Conservation (phyloP, 2,329 filamentous ascomycete species). For the Aspergillus tamarii region DNA sequence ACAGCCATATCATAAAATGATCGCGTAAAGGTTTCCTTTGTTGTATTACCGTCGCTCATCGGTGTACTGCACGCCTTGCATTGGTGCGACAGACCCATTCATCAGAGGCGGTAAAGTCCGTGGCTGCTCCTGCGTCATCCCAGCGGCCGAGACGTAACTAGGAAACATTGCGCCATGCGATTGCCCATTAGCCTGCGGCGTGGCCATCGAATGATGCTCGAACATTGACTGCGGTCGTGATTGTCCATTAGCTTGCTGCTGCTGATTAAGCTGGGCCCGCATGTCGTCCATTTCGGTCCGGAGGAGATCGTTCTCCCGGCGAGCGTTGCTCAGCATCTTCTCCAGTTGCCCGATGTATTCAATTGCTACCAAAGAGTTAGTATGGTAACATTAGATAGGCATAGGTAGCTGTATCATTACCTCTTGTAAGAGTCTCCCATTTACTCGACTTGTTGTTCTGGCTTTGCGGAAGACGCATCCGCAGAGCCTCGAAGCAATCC, state of each 20-base stretch:
- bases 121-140: constrained; percentile 44
- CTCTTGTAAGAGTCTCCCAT: constrained; percentile 55
- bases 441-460: constrained; percentile 57
- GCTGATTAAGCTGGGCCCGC: constrained; percentile 43
- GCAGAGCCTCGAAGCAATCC: constrained; percentile 53
- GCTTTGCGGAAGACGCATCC: constrained; percentile 47
- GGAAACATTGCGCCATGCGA: constrained; percentile 34
- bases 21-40: constrained; percentile 1
- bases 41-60: constrained; percentile 47
- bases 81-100: constrained; percentile 48
- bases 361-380: constrained; percentile 42
- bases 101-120: constrained; percentile 52
- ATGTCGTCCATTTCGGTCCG: constrained; percentile 42
- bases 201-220: constrained; percentile 40
- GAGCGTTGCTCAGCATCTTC: constrained; percentile 40
- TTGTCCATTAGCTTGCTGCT: constrained; percentile 33
- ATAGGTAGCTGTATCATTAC: constrained; percentile 28
- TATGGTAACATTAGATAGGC: not conserved
- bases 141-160: constrained; percentile 31
- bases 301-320: constrained; percentile 43
- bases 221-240: constrained; percentile 37
- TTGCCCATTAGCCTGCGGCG: constrained; percentile 39
- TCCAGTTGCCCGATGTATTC: constrained; percentile 53
- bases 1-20: not conserved
- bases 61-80: constrained; percentile 57